Percentiles rank a stretch among this genome's conserved stretches.
Conservation (phyloP, 371 early-diverging fungal species). For the Mortierella sp. region DNA sequence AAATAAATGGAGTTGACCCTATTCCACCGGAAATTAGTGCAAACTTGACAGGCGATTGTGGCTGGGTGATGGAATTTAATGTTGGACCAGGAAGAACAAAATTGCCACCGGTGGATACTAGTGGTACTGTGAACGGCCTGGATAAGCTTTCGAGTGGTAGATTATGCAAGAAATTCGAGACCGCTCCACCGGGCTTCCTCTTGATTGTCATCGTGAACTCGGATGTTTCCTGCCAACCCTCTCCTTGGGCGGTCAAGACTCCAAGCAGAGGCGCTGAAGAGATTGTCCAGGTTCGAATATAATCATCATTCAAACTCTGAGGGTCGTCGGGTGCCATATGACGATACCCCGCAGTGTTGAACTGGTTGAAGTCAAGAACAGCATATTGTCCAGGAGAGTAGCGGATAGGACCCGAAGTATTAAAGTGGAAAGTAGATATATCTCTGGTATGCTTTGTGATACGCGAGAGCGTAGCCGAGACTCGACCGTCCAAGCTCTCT, state of each 20-base stretch:
- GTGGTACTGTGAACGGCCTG: constrained; percentile 20
- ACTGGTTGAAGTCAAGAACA: constrained; percentile 36
- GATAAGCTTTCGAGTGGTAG: background rate
- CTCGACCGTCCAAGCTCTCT: background rate
- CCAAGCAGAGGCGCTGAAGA: constrained; percentile 23
- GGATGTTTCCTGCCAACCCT: constrained; percentile 16
- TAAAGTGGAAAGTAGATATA: constrained; percentile 30
- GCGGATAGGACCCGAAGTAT: constrained; percentile 13
- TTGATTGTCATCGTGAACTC: constrained; percentile 44
- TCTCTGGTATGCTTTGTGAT: constrained; percentile 27
- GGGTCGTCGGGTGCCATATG: constrained; percentile 44
- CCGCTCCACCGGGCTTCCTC: constrained; percentile 28
- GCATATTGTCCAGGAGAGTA: constrained; percentile 46
- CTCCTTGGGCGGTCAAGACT: background rate
- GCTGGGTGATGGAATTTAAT: background rate
- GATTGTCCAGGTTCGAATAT: constrained; percentile 51
- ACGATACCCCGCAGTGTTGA: constrained; percentile 28
- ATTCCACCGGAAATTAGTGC: constrained; percentile 45
- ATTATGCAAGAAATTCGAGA: constrained; percentile 33
- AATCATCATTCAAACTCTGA: constrained; percentile 47
- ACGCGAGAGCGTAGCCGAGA: constrained; percentile 17
- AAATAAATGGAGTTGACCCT: constrained; percentile 45
- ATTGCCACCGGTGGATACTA: constrained; percentile 31
- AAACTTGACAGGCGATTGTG: constrained; percentile 6
- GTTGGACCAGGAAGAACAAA: constrained; percentile 24